Conservation (phyloP, 1,284 basidiomycete genomes). For the Microbotryum scabiosae region DNA sequence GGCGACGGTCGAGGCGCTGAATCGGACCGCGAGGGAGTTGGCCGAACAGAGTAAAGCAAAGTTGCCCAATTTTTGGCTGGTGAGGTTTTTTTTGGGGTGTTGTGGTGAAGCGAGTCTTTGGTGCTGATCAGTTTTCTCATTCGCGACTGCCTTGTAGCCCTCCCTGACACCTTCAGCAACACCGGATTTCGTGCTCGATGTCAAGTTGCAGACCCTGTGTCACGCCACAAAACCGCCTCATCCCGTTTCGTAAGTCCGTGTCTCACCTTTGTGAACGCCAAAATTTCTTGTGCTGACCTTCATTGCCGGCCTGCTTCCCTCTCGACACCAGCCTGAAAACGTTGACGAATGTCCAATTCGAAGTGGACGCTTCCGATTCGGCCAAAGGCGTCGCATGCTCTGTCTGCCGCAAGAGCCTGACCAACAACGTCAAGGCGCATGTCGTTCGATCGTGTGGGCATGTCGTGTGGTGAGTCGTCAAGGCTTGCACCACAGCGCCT, state of each 20-base stretch:
- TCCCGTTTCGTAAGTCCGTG: slow-evolving; percentile 54
- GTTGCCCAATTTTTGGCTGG: slow-evolving; percentile 86
- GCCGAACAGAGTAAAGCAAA: slow-evolving; percentile 72
- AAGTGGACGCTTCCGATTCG: slow-evolving; percentile 43
- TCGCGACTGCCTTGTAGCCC: slow-evolving; percentile 41
- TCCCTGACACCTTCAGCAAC: slow-evolving; percentile 67
- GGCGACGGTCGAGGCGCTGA: slow-evolving; percentile 74
- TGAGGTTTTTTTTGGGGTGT: slow-evolving; percentile 1
- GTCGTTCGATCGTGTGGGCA: slow-evolving; percentile 32
- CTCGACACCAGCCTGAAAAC: slow-evolving; percentile 46
- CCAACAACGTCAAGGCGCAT: slow-evolving; percentile 63
- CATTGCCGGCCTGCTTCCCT: not conserved
- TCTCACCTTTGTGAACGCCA: not conserved
- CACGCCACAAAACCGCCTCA: slow-evolving; percentile 65
- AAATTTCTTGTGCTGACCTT: not conserved
- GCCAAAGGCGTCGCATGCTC: slow-evolving; percentile 51
- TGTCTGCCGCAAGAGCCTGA: slow-evolving; percentile 74
- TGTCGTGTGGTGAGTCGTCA: slow-evolving; percentile 27
- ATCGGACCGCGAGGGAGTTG: slow-evolving; percentile 65
- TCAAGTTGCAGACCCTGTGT: slow-evolving; percentile 79
- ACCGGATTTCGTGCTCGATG: slow-evolving; percentile 58
- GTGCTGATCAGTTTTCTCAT: not conserved
- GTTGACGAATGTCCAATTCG: slow-evolving; percentile 36
- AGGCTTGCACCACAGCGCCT: not conserved
- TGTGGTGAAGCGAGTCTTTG: not conserved